Evolutionary conservation across 208 protist genomes (phyloP), one percentile per base, ranked within the genome.

Genomic region (Angomonas deanei): DNA sequence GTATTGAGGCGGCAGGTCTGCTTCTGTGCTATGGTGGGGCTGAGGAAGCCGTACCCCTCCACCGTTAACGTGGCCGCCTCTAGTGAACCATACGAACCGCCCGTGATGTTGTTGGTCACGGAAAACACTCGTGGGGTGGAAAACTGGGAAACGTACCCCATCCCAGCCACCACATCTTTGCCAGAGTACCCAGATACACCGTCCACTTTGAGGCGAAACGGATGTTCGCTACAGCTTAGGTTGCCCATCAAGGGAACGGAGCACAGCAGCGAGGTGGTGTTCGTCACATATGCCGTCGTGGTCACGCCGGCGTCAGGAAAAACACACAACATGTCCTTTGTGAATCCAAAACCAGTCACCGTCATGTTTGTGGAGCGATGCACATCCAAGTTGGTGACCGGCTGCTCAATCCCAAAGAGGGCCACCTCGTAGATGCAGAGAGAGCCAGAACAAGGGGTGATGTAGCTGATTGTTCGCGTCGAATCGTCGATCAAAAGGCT

Each of bases 271-370:
- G 19, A 0, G 21, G 42, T 39, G 10, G 52, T 19, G 36, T 52
- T 61, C 13, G 46, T 11, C 4, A 68, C 60, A 0, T n/a, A 48
- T 32, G 33, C 62, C 8, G 38, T 30, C 5, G 21, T 30, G 0
- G 27, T 42, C 8, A 21, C 36, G 66, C 48, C 39, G 59, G 52
- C 31, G 42, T 60, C 67, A 15, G 54, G 49, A 62, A 77, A 77
- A 36, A 66, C 33, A 27, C 72, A 77, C 0, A 28, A 48, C 66
- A 77, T 72, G 15, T 36, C 21, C 0, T 24, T 15, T 1, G 60
- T 48, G 63, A 78, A 73, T 1, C 72, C 72, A 33, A 66, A 56
- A n/a, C 72, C 72, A 3, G 17, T 50, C 8, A 78, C 13, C 5
- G 4, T 23, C 0, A 78, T 6, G 2, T 30, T 26, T 4, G 66